phyloP scores from a whole-genome alignment of 2,329 filamentous ascomycete genomes.

The Colletotrichum simmondsii region DNA sequence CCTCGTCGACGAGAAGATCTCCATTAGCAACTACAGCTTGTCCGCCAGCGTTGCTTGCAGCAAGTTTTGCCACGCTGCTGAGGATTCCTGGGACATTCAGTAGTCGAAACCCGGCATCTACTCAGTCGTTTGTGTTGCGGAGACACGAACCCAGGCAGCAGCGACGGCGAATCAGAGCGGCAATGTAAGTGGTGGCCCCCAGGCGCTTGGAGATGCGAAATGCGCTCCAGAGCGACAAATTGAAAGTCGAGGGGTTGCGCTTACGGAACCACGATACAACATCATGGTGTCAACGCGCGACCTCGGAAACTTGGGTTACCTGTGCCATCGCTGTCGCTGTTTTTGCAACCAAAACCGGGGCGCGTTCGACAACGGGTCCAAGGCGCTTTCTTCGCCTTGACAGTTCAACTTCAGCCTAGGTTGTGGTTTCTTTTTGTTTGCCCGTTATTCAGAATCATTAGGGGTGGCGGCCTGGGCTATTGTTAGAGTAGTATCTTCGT shows the following conservation, averaged over 20 bases:
- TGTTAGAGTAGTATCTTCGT: background rate
- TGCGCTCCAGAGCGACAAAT: background rate
- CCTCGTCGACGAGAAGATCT: slow-evolving; percentile 96
- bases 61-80: slow-evolving; percentile 98
- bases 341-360: slow-evolving; percentile 88
- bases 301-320: slow-evolving; percentile 69
- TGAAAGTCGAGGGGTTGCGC: background rate
- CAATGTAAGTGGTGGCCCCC: slow-evolving; percentile 26
- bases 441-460: slow-evolving; percentile 34
- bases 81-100: slow-evolving; percentile 95
- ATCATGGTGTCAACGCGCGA: background rate
- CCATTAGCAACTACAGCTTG: slow-evolving; percentile 97
- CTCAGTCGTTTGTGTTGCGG: background rate
- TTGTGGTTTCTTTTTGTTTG: slow-evolving; percentile 52
- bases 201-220: slow-evolving; percentile 31
- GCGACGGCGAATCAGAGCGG: background rate
- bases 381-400: slow-evolving; percentile 69
- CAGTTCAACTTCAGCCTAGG: slow-evolving; percentile 76
- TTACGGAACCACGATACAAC: slow-evolving; percentile 7
- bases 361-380: slow-evolving; percentile 82
- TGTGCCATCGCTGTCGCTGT: slow-evolving; percentile 78
- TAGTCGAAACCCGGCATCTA: slow-evolving; percentile 56
- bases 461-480: background rate
- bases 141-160: background rate
- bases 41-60: slow-evolving; percentile 98